A percentile compares a stretch with the other conserved stretches of the same genome.
Conservation (phyloP, 2,329 filamentous ascomycete genomes). For the Colletotrichum incanum region DNA sequence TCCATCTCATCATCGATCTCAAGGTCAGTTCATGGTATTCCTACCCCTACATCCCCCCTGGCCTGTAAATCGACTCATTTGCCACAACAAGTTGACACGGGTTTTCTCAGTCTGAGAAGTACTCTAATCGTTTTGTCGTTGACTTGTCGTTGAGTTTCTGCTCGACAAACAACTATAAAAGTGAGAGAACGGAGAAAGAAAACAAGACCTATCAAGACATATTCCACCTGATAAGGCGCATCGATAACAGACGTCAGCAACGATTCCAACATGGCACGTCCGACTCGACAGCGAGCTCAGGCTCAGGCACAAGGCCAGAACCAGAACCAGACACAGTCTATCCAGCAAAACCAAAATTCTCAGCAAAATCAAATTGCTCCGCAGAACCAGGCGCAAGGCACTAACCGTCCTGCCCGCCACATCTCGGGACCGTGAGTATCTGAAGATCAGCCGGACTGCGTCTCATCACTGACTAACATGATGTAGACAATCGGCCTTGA, state of each 20-base stretch:
- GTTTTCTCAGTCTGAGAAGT: background rate
- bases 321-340: constrained; percentile 15
- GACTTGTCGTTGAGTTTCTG: background rate
- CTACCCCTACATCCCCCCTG: background rate
- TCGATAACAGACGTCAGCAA: background rate
- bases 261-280: constrained; percentile 3
- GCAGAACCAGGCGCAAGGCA: constrained; percentile 15
- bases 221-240: background rate
- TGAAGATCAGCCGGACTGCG: background rate
- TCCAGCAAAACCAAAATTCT: constrained; percentile 6
- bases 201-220: background rate
- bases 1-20: background rate
- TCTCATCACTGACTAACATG: constrained; percentile 11
- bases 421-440: constrained; percentile 40
- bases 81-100: background rate
- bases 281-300: constrained; percentile 25
- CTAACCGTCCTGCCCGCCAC: constrained; percentile 22
- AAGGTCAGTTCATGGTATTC: no score
- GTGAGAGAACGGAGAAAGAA: background rate
- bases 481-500: constrained; percentile 66
- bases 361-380: constrained; percentile 26
- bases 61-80: background rate
- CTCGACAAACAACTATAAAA: background rate
- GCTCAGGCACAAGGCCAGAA: constrained; percentile 1
- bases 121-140: background rate